A percentile compares a stretch with the other conserved stretches of the same genome.
Conservation (phyloP, 2,329 filamentous ascomycete species). For the Fusarium buharicum region DNA sequence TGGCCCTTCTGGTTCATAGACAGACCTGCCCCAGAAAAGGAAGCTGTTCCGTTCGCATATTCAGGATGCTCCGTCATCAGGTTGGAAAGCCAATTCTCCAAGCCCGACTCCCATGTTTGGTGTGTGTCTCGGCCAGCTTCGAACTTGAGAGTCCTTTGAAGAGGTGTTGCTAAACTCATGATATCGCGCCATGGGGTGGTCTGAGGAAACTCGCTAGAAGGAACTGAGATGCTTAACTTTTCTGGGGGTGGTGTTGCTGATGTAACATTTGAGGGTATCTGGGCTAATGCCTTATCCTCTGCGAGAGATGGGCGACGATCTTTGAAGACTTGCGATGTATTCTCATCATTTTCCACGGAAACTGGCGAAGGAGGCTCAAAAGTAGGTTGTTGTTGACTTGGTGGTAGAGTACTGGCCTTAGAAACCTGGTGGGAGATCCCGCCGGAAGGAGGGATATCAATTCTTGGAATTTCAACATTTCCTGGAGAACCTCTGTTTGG, state of each 20-base stretch:
- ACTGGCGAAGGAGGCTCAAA: conserved; percentile 58
- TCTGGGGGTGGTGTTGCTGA: conserved; percentile 53
- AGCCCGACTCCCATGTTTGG: conserved; percentile 76
- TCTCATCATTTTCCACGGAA: conserved; percentile 52
- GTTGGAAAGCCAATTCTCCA: conserved; percentile 68
- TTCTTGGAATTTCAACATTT: conserved; percentile 32
- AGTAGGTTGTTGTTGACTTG: conserved; percentile 33
- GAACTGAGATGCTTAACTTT: conserved; percentile 30
- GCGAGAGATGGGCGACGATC: conserved; percentile 53
- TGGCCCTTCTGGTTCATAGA: conserved; percentile 34
- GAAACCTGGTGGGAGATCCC: conserved; percentile 44
- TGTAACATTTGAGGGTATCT: conserved; percentile 49
- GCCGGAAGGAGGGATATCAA: conserved; percentile 34
- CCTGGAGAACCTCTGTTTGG: conserved; percentile 30
- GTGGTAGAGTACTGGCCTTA: conserved; percentile 35
- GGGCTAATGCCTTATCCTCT: conserved; percentile 57
- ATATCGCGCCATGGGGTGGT: conserved; percentile 80
- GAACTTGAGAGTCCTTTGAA: conserved; percentile 78
- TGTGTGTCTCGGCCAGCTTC: conserved; percentile 77
- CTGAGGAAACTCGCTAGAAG: conserved; percentile 35
- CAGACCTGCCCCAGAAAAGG: conserved; percentile 42
- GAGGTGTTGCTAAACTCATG: conserved; percentile 70
- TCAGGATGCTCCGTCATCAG: conserved; percentile 61
- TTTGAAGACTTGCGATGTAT: conserved; percentile 36
- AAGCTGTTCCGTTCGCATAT: conserved; percentile 54